Evolutionary conservation across 345 rosid genomes (phyloP).

Genomic region (Abelmoschus esculentus): DNA sequence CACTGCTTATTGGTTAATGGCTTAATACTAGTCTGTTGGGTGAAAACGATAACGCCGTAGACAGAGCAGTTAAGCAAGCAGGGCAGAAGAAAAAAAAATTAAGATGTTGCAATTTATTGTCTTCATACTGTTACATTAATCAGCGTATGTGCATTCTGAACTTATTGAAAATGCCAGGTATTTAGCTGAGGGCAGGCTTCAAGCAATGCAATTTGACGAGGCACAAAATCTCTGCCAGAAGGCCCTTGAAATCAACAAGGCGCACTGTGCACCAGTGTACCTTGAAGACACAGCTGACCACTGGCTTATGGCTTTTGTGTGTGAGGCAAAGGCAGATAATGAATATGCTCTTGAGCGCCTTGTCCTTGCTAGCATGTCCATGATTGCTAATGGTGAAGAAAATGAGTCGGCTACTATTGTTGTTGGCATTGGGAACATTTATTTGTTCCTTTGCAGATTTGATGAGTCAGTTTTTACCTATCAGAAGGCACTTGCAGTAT

Average conservation of each 20-base stretch:
- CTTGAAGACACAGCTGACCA: constrained; percentile 53
- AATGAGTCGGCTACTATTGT: constrained; percentile 47
- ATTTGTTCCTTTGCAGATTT: constrained; percentile 36
- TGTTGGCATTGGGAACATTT: constrained; percentile 39
- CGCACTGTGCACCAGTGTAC: constrained; percentile 42
- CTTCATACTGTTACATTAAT: background rate
- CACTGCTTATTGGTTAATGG: background rate
- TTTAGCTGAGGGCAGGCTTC: constrained; percentile 49
- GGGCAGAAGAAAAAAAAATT: no score
- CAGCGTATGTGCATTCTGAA: background rate
- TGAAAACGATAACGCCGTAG: background rate
- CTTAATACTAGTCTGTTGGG: background rate
- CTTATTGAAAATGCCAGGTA: constrained; percentile 28
- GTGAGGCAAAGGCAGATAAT: no score
- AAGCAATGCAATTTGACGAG: constrained; percentile 49
- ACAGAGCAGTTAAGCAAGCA: background rate
- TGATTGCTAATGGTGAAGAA: constrained; percentile 47
- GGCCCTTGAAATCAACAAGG: constrained; percentile 40
- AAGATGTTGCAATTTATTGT: no score
- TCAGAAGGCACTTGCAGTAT: constrained; percentile 49
- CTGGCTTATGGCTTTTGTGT: constrained; percentile 15
- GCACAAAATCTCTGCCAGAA: constrained; percentile 38
- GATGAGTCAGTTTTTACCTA: constrained; percentile 47
- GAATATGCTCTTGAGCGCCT: no score
- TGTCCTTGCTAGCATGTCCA: constrained; percentile 48